phyloP scores from a whole-genome alignment of 75 land plant species.

The Sequoiadendron giganteum region DNA sequence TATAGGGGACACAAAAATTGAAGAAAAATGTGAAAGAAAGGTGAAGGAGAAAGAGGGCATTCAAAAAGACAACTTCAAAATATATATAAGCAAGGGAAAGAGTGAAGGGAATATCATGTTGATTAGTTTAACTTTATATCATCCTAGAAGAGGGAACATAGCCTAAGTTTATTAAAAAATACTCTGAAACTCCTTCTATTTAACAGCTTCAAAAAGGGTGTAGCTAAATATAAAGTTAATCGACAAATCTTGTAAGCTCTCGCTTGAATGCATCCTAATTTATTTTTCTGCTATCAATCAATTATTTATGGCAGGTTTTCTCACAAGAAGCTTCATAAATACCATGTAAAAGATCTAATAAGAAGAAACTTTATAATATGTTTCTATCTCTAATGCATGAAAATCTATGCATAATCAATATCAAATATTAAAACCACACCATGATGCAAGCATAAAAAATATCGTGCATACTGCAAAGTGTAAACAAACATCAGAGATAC shows the following conservation, averaged over 20 bases:
- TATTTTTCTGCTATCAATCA: background rate
- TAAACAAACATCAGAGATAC: background rate
- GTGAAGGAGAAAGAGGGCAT: too few species aligned
- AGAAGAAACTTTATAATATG: background rate
- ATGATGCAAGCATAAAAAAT: background rate
- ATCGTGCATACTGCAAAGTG: background rate
- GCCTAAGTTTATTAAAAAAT: background rate
- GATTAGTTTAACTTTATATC: background rate
- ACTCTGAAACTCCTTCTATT: background rate
- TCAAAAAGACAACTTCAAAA: too few species aligned
- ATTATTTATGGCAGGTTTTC: background rate
- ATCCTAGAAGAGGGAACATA: background rate
- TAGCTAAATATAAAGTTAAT: background rate
- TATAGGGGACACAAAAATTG: too few species aligned
- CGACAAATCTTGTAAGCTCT: background rate
- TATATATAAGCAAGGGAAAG: too few species aligned
- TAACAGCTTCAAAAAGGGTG: background rate
- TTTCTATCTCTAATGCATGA: background rate
- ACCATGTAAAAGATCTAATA: background rate
- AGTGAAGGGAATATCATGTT: too few species aligned
- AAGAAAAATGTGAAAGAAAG: too few species aligned
- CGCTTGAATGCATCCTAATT: background rate
- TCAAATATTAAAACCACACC: background rate
- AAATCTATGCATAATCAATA: background rate
- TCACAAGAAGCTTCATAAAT: background rate